Evolutionary conservation across 169 alveolate species (phyloP).

Genomic region (Plasmodium ovale): DNA sequence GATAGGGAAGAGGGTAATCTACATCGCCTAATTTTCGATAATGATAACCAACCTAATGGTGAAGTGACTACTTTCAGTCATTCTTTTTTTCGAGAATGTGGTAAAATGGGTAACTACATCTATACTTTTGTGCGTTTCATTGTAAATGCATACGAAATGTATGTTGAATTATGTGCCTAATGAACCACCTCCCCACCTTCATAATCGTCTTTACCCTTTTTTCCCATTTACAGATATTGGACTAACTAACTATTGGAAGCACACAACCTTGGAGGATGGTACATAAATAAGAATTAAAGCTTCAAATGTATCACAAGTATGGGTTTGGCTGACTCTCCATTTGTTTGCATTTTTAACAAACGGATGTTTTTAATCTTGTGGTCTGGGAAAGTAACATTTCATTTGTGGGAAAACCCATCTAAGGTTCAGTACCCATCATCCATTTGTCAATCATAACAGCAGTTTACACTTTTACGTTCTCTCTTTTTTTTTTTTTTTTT

Average conservation of each 20-base stretch:
- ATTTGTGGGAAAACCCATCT: no score
- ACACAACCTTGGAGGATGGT: slow-evolving; percentile 47
- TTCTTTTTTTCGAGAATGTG: slow-evolving; percentile 9
- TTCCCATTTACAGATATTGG: slow-evolving; percentile 52
- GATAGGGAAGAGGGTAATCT: slow-evolving; percentile 31
- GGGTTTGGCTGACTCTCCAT: no score
- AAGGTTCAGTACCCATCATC: no score
- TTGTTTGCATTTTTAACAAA: no score
- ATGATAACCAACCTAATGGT: not conserved
- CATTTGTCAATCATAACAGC: no score
- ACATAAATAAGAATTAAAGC: not conserved
- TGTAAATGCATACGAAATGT: not conserved
- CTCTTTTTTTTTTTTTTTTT: no score
- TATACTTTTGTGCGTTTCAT: not conserved
- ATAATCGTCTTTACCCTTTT: not conserved
- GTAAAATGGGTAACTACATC: slow-evolving; percentile 18
- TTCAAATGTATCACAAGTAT: not conserved
- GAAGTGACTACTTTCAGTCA: slow-evolving; percentile 14
- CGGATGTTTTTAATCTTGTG: no score
- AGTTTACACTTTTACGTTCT: no score
- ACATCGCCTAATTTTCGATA: slow-evolving; percentile 23
- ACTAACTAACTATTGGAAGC: slow-evolving; percentile 52
- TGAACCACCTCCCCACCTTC: no score
- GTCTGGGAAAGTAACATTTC: no score
- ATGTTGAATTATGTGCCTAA: no score